Percentiles rank a stretch among this genome's conserved stretches.
phyloP scores from a whole-genome alignment of 495 filamentous ascomycete genomes.

The Aspergillus taichungensis region DNA sequence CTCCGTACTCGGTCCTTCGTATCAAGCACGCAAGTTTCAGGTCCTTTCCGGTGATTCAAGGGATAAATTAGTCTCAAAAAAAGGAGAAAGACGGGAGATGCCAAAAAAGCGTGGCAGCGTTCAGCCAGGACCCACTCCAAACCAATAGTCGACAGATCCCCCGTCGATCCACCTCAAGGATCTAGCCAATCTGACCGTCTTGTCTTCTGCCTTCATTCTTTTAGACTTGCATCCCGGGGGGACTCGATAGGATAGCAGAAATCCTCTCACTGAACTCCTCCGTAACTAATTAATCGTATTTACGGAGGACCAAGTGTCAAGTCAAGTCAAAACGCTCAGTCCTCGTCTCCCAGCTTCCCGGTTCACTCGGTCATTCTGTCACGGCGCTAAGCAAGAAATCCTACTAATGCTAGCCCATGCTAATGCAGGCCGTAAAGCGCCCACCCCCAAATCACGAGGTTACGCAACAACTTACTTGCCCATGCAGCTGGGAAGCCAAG shows the following conservation, averaged over 20 bases:
- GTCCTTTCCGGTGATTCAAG: too few species aligned
- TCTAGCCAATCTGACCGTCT: constrained; percentile 10
- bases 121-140: constrained; percentile 32
- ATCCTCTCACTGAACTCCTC: too few species aligned
- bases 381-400: constrained; percentile 5
- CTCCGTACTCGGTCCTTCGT: too few species aligned
- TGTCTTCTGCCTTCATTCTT: too few species aligned
- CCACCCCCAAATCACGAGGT: constrained; percentile 15
- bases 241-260: constrained; percentile 1
- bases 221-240: not conserved
- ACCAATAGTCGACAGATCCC: constrained; percentile 40
- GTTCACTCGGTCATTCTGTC: constrained; percentile 6
- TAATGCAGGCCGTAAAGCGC: constrained; percentile 10
- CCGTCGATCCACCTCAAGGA: constrained; percentile 34
- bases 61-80: not conserved
- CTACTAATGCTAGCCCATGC: too few species aligned
- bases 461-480: constrained; percentile 15
- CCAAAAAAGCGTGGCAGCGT: constrained; percentile 24
- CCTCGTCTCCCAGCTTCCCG: constrained; percentile 1
- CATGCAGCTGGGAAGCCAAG: constrained; percentile 9
- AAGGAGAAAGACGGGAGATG: constrained; percentile 2
- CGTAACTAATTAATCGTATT: too few species aligned
- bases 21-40: too few species aligned
- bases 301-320: too few species aligned
- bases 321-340: not conserved